Base-by-base conservation (phyloP, 2,329 filamentous ascomycete species). In the Alternaria panax region DNA sequence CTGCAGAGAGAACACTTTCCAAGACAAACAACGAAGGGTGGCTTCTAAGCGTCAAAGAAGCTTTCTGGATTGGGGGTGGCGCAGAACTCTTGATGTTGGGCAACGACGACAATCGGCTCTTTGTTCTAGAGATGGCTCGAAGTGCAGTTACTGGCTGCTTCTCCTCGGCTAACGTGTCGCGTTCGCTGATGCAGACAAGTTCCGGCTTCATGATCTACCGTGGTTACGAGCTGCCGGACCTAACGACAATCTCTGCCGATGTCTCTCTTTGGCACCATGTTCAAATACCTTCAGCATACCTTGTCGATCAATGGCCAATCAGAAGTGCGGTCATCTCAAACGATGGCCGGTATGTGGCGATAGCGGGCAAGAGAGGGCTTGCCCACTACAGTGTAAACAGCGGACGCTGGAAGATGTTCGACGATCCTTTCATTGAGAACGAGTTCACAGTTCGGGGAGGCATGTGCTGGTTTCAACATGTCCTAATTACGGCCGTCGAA, bases 381-480 rank as follows among this genome's bases (percentile, higher is more conserved):
- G 94, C 94, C 9, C 95, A 99, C 77, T 99, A 99, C 79, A 98
- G 95, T 72, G 88, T 97, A 62, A 91, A 91, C 67, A 98, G 94
- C 74, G 92, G 94, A 27, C 87, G 95, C 59, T 99, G 95, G 95
- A 97, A 96, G 76, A 96, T 91, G 0, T 99, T 99, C 75, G 86
- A 90, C 48, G 92, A 93, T 69, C 86, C 89, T 25, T 87, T 86
- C 28, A 86, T 90, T 72, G 95, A 98, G 78, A 93, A 93, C 69
- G 92, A 93, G 63, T 99, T 99, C 74, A 88, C 92, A 24, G 92
- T 99, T 14, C 86, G 93, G 63, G 95, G 95, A 48, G 95, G 95
- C 7, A 97, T 99, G 93, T 98, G 94, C 76, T 99, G 95, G 95
- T 93, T 96, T 75, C 93, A 96, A 67, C 94, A 99, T 78, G 91